Base-by-base conservation (phyloP, 306 rosid species). In the Lathyrus tuberosus region DNA sequence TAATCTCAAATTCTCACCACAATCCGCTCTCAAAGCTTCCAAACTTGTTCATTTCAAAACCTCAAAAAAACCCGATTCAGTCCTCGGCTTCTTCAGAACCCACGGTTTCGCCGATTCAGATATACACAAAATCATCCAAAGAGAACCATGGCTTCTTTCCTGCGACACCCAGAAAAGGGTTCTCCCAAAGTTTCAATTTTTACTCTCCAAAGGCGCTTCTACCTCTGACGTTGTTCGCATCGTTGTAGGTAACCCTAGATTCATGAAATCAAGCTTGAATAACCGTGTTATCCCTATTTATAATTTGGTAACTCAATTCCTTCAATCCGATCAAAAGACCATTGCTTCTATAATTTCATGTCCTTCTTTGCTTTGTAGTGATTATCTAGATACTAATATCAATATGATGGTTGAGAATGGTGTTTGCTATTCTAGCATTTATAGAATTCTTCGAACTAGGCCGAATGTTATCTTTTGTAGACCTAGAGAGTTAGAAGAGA, bases 11-110 rank as follows among this genome's bases (percentile, higher is more conserved):
- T 84, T 84, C 41, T 72, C 87, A 28, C 72, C 49, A 0, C 17
- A 87, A 41, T 3, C 52, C 3, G 86, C 87, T 26, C 43, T 67
- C 53, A 77, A 70, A 57, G 76, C 72, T 51, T 78, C 76, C 9
- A 66, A 58, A 53, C 31, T 0, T 0, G 20, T 78, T 15, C 38
- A 11, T 13, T 52, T 52, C 73, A 20, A 20, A 7, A 51, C 73
- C 37, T 31, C 73, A 1, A 11, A 68, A 20, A 37, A 68, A 2
- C 62, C 73, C 5, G 62, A 72, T 14, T 33, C 77, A 33, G 70
- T 62, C 0, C 8, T 72, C 49, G 5, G 1, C 6, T 38, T 72
- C 52, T 61, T 72, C 26, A 72, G 15, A 48, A 46, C 12, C 11
- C 20, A 68, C 62, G 62, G 72, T 17, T 68, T 68, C 49, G 1